A percentile compares a stretch with the other conserved stretches of the same genome.
phyloP scores from a whole-genome alignment of 305 asterid genomes.

The Solanum aculeatissimum region DNA sequence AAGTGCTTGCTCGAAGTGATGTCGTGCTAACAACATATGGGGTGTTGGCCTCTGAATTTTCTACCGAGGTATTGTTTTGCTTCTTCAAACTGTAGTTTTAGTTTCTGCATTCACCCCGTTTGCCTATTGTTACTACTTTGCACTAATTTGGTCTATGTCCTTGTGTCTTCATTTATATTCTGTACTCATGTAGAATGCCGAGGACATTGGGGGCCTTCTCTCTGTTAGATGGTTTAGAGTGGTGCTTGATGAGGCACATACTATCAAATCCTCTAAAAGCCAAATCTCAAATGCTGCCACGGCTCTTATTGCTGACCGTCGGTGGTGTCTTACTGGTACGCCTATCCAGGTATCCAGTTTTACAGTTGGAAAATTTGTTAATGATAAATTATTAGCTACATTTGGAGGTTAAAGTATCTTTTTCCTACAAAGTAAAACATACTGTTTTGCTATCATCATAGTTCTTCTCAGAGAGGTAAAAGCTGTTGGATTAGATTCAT shows the following conservation, averaged over 20 bases:
- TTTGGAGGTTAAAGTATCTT: neutral
- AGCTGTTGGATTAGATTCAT: neutral
- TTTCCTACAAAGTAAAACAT: neutral
- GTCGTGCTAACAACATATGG: conserved; percentile 95
- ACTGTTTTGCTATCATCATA: neutral
- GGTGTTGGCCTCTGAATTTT: conserved; percentile 83
- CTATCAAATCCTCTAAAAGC: conserved; percentile 95
- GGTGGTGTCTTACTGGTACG: conserved; percentile 99
- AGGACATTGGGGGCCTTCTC: conserved; percentile 67
- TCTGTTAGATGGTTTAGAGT: conserved; percentile 91
- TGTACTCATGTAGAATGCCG: conserved; percentile 43
- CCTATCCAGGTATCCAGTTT: conserved; percentile 73
- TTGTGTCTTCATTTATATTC: neutral
- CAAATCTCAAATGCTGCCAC: conserved; percentile 86
- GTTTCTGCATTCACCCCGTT: neutral
- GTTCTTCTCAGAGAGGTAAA: neutral
- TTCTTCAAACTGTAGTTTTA: neutral
- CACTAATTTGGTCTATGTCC: neutral
- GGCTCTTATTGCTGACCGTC: conserved; percentile 75
- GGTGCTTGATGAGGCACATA: conserved; percentile 95
- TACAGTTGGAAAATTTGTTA: neutral
- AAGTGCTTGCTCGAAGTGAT: conserved; percentile 65
- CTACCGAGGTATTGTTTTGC: conserved; percentile 52
- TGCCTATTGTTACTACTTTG: neutral
- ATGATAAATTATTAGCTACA: neutral